These are phyloP conservation scores for Micractinium conductrix DNA, from an alignment of 139 green algal species.

Conservation along the genomic window DNA sequence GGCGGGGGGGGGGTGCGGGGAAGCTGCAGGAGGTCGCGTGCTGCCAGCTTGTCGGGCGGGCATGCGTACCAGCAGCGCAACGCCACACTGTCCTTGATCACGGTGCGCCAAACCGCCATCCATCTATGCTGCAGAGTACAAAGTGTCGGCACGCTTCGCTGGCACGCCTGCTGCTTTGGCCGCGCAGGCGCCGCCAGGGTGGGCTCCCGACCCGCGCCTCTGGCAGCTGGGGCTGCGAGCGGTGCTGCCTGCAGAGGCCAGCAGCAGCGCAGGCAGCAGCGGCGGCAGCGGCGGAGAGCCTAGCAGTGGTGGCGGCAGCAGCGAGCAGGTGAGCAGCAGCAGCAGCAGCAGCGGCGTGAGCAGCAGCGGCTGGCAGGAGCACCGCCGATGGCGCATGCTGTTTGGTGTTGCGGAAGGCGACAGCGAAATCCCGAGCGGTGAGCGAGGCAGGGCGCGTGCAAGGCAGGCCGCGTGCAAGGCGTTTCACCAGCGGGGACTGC, in stretches of 20 bases:
- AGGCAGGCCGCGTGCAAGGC: no score
- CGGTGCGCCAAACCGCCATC: no score
- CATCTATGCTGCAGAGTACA: no score
- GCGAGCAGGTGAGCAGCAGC: background rate
- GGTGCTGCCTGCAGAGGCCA: conserved; percentile 47
- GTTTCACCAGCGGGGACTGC: no score
- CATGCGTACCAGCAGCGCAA: no score
- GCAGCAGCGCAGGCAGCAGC: background rate
- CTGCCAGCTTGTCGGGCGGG: no score
- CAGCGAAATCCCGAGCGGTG: conserved; percentile 82
- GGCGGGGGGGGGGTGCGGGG: no score
- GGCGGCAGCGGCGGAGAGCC: no score
- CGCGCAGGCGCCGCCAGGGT: conserved; percentile 23
- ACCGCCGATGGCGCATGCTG: conserved; percentile 68
- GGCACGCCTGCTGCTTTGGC: background rate
- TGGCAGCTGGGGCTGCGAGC: conserved; percentile 65
- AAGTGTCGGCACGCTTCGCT: conserved; percentile 67
- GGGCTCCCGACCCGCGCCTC: conserved; percentile 74
- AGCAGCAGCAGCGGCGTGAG: background rate
- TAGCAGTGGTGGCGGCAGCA: background rate
- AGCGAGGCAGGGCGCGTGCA: no score
- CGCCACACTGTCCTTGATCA: no score
- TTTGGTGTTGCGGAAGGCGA: conserved; percentile 89
- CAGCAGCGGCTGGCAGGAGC: conserved; percentile 33
- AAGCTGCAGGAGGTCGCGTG: no score